Base-by-base conservation (phyloP, 2,329 filamentous ascomycete species). In the Fusarium tanahbumbuense region DNA sequence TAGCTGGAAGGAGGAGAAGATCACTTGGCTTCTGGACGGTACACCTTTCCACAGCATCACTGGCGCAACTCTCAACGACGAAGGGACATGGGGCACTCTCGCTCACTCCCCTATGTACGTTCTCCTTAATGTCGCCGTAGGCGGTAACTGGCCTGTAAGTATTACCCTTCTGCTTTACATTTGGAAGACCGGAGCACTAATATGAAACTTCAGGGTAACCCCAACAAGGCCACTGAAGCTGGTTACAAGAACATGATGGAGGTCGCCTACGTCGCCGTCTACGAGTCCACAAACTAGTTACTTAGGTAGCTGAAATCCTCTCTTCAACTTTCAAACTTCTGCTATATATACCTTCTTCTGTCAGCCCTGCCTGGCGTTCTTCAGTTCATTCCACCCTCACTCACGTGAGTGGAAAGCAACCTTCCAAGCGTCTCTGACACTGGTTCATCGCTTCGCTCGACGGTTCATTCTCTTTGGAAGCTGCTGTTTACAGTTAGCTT, bases 11-110 rank as follows among this genome's bases (percentile, higher is more conserved):
- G 75, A 76, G 5, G 81, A 87, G 79, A 80, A 79, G 3, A 83
- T 87, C 60, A 82, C 81, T 15, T 87, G 85, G 85, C 81, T 78
- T 60, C 71, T 81, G 34, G 84, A 87, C 59, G 85, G 83, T 25
- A 41, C 60, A 1, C 76, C 79, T 50, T 87, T 82, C 74, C 78
- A 82, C 68, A 78, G 78, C 37, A 68, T 87, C 57, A 79, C 75
- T 2, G 85, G 85, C 7, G 73, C 77, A 6, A 73, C 80, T 23
- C 77, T 86, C 34, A 78, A 76, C 37, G 79, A 82, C 56, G 71
- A 81, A 72, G 76, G 63, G 5, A 78, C 82, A 27, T 87, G 84
- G 85, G 78, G 76, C 20, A 78, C 80, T 16, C 77, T 86, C 16
- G 81, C 81, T 0, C 78, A 80, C 61, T 79, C 77, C 16, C 81